Evolutionary conservation across 768 basidiomycete genomes (phyloP).

Genomic region (Naematelia aurantialba): DNA sequence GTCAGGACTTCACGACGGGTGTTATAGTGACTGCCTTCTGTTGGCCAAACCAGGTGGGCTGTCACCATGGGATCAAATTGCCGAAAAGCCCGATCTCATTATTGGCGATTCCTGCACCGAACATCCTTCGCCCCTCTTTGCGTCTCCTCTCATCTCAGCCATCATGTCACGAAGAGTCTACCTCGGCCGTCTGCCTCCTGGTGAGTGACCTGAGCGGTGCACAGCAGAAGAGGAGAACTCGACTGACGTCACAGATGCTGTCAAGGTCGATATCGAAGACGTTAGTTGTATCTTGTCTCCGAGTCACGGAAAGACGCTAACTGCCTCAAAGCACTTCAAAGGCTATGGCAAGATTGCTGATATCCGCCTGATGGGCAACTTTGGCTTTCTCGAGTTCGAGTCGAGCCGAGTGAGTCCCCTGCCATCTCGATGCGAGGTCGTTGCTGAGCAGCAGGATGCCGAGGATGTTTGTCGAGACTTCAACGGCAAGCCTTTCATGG

Average conservation of each 20-base stretch:
- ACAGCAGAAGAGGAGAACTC: no score
- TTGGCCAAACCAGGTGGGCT: no score
- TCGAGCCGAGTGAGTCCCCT: constrained; percentile 62
- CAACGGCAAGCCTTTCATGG: constrained; percentile 86
- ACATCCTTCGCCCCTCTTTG: not conserved
- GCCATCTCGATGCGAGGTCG: not conserved
- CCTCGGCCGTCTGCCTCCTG: constrained; percentile 39
- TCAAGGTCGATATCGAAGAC: constrained; percentile 48
- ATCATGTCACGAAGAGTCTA: constrained; percentile 40
- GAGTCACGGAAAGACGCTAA: not conserved
- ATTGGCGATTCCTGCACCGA: no score
- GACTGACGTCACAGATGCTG: constrained; percentile 22
- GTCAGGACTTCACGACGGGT: no score
- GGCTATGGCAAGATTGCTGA: constrained; percentile 84
- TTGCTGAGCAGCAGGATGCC: constrained; percentile 65
- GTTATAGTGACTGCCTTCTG: no score
- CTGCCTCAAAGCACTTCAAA: constrained; percentile 59
- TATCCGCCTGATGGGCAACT: constrained; percentile 92
- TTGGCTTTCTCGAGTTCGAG: constrained; percentile 97
- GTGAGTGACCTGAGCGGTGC: constrained; percentile 17
- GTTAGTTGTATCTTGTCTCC: constrained; percentile 21
- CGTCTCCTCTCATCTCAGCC: not conserved
- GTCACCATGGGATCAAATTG: no score
- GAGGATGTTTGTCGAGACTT: constrained; percentile 86
- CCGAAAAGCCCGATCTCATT: no score